Evolutionary conservation across 768 basidiomycete species (phyloP).

Genomic region (Dictyophora rubrovolvata): DNA sequence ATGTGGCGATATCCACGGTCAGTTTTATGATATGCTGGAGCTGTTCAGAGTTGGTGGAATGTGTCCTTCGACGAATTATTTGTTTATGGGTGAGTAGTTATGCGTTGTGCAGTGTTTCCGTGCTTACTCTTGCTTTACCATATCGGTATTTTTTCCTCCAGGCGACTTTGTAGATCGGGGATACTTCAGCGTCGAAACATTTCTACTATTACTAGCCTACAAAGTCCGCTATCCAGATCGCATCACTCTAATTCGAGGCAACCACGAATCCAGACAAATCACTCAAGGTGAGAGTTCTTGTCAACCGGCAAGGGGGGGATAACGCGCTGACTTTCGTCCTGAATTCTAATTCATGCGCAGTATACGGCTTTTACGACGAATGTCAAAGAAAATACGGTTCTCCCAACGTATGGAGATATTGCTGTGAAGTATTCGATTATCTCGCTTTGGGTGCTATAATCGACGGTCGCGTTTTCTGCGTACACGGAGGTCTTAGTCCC

Average conservation of each 20-base stretch:
- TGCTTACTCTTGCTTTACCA: conserved; percentile 7
- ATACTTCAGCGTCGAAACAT: conserved; percentile 95
- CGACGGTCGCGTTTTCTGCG: conserved; percentile 95
- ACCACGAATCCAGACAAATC: conserved; percentile 96
- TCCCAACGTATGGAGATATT: conserved; percentile 94
- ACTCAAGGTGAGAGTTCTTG: conserved; percentile 49
- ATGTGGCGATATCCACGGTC: conserved; percentile 95
- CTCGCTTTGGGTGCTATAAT: conserved; percentile 90
- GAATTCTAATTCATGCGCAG: conserved; percentile 17
- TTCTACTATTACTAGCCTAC: conserved; percentile 85
- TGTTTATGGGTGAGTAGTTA: conserved; percentile 76
- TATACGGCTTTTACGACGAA: conserved; percentile 92
- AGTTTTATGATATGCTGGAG: conserved; percentile 95
- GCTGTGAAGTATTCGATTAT: conserved; percentile 98
- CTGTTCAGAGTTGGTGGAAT: conserved; percentile 88
- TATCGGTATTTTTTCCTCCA: conserved; percentile 23
- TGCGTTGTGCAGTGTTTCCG: conserved; percentile 18
- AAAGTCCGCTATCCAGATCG: conserved; percentile 97
- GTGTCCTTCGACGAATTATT: conserved; percentile 89
- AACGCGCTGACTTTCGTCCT: not conserved
- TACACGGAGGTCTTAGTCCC: conserved; percentile 93
- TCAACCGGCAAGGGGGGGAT: conserved; percentile 21
- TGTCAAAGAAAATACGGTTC: conserved; percentile 93
- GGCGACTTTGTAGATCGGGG: conserved; percentile 98
- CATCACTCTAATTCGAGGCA: conserved; percentile 93